Percentiles rank a stretch among this genome's conserved stretches.
phyloP scores from a whole-genome alignment of 768 basidiomycete genomes.

The Crepidotus variabilis region DNA sequence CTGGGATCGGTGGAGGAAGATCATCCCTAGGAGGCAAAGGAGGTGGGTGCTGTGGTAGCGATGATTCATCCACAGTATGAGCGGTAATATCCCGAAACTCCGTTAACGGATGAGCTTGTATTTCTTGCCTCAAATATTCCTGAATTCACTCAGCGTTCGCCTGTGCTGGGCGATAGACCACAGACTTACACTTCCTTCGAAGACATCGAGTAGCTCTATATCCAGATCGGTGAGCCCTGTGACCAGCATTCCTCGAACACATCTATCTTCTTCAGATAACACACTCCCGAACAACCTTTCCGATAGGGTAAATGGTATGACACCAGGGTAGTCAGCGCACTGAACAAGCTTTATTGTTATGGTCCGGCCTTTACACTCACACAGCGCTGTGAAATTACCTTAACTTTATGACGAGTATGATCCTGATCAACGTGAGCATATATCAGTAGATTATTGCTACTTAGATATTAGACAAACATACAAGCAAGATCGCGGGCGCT shows the following conservation, averaged over 20 bases:
- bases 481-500: slow-evolving; percentile 71
- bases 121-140: slow-evolving; percentile 67
- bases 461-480: slow-evolving; percentile 33
- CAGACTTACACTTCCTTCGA: slow-evolving; percentile 73
- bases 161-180: background rate
- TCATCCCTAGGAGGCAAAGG: slow-evolving; percentile 34
- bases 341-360: slow-evolving; percentile 23
- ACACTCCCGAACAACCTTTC: slow-evolving; percentile 42
- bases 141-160: slow-evolving; percentile 22
- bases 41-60: slow-evolving; percentile 41
- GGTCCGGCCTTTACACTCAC: background rate
- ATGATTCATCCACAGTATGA: slow-evolving; percentile 26
- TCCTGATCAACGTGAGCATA: slow-evolving; percentile 38
- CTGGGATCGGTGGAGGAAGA: slow-evolving; percentile 34
- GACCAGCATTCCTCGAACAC: slow-evolving; percentile 79
- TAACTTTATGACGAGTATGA: slow-evolving; percentile 78
- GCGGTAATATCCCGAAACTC: slow-evolving; percentile 30
- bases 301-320: slow-evolving; percentile 58
- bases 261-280: slow-evolving; percentile 56
- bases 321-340: slow-evolving; percentile 79
- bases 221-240: slow-evolving; percentile 64
- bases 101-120: slow-evolving; percentile 55
- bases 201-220: slow-evolving; percentile 66
- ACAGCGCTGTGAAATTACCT: slow-evolving; percentile 33
- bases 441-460: background rate